A percentile compares a stretch with the other conserved stretches of the same genome.
phyloP scores from a whole-genome alignment of 345 rosid species.

The Odontarrhena argentea region DNA sequence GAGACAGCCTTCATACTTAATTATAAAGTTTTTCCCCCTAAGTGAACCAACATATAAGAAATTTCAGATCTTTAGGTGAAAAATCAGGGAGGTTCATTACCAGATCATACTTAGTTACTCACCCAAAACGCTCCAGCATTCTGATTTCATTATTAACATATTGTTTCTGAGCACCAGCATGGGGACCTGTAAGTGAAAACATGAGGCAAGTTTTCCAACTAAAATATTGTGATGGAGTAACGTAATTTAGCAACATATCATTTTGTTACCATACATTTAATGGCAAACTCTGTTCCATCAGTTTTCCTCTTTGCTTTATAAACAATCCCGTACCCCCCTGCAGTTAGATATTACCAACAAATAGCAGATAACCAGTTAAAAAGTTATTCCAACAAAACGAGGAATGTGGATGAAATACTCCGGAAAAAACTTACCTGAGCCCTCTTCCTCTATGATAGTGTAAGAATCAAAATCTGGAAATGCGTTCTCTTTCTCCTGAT shows the following conservation, averaged over 20 bases:
- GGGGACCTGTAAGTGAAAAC: constrained; percentile 66
- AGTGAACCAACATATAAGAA: constrained; percentile 27
- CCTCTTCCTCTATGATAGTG: constrained; percentile 80
- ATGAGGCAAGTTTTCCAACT: constrained; percentile 29
- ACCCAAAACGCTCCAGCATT: constrained; percentile 98
- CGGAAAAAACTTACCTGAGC: constrained; percentile 63
- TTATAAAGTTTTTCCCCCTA: constrained; percentile 87
- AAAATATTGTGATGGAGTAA: constrained; percentile 11
- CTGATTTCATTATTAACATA: constrained; percentile 71
- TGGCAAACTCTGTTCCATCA: constrained; percentile 78
- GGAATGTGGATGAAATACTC: neutral
- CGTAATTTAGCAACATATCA: constrained; percentile 26
- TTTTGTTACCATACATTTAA: constrained; percentile 68
- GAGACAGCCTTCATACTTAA: constrained; percentile 76
- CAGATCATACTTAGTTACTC: constrained; percentile 49
- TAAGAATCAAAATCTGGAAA: constrained; percentile 78
- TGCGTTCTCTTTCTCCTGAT: constrained; percentile 46
- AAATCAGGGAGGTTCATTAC: constrained; percentile 7
- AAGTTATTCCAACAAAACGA: constrained; percentile 8
- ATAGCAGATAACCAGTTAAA: constrained; percentile 13
- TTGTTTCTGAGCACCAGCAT: constrained; percentile 70
- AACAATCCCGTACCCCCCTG: constrained; percentile 96
- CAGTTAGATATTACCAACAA: constrained; percentile 34
- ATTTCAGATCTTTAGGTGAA: constrained; percentile 13
- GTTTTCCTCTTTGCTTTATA: constrained; percentile 72